Evolutionary conservation across 2,329 filamentous ascomycete genomes (phyloP).

Genomic region (Hymenoscyphus fructigenus): DNA sequence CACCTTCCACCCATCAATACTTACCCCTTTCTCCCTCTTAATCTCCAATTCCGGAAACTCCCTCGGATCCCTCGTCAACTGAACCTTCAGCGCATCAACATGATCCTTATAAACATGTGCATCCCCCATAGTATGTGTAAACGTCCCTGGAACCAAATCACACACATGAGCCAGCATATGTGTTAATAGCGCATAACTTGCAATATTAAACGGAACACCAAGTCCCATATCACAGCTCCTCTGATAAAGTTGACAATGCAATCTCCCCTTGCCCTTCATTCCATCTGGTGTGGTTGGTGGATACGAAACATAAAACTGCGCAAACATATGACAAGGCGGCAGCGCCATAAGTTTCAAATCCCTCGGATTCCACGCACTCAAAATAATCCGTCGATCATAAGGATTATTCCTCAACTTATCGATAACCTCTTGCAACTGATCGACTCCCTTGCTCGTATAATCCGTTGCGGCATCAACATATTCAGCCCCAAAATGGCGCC

Average conservation of each 20-base stretch:
- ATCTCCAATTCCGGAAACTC: constrained; percentile 81
- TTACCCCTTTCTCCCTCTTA: constrained; percentile 62
- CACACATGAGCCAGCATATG: constrained; percentile 93
- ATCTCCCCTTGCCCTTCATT: constrained; percentile 53
- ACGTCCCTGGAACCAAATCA: constrained; percentile 77
- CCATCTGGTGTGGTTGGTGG: constrained; percentile 26
- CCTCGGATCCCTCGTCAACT: constrained; percentile 76
- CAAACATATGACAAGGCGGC: constrained; percentile 96
- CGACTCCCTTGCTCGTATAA: constrained; percentile 85
- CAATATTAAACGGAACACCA: constrained; percentile 95
- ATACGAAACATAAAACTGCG: constrained; percentile 68
- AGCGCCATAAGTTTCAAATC: constrained; percentile 87
- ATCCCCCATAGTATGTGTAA: constrained; percentile 97
- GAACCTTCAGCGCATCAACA: constrained; percentile 78
- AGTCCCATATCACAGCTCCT: constrained; percentile 95
- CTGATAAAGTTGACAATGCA: constrained; percentile 92
- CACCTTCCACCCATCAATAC: constrained; percentile 84
- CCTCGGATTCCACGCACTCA: constrained; percentile 90
- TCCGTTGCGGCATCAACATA: constrained; percentile 78
- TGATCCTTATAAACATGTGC: constrained; percentile 97
- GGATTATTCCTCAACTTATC: constrained; percentile 80
- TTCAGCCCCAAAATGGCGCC: constrained; percentile 94
- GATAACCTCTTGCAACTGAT: constrained; percentile 90
- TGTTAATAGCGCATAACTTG: constrained; percentile 86
- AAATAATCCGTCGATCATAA: constrained; percentile 85